These are phyloP conservation scores for Candida frijolesensis DNA, from an alignment of 1,139 yeast genomes.

Conservation along the genomic window DNA sequence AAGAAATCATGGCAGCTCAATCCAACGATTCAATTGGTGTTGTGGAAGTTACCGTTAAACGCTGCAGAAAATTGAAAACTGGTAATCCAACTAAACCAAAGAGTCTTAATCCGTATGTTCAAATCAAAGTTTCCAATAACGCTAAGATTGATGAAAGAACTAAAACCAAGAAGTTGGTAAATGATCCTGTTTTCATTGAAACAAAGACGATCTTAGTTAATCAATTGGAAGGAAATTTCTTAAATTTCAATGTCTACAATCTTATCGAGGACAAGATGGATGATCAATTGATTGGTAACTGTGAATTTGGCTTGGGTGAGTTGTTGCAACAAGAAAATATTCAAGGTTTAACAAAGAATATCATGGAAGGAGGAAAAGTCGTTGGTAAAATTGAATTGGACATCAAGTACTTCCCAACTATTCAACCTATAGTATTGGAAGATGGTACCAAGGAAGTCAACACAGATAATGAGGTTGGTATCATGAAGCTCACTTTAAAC, in stretches of 20 bases:
- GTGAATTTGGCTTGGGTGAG: conserved; percentile 57
- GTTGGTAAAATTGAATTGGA: conserved; percentile 66
- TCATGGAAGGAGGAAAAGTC: conserved; percentile 54
- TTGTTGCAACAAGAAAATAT: conserved; percentile 55
- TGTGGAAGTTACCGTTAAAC: conserved; percentile 60
- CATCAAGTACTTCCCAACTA: conserved; percentile 63
- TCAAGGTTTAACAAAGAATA: conserved; percentile 34
- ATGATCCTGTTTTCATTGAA: conserved; percentile 67
- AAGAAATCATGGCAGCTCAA: conserved; percentile 64
- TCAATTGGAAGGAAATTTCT: conserved; percentile 54
- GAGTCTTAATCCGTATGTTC: conserved; percentile 63
- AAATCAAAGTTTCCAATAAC: conserved; percentile 48
- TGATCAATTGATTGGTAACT: conserved; percentile 57
- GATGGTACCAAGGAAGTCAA: conserved; percentile 54
- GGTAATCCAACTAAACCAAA: conserved; percentile 42
- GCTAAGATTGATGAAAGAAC: conserved; percentile 51
- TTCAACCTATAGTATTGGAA: conserved; percentile 46
- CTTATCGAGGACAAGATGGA: conserved; percentile 54
- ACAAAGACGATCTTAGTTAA: conserved; percentile 61
- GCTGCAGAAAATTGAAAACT: conserved; percentile 52
- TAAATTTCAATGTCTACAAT: conserved; percentile 56
- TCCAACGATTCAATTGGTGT: conserved; percentile 70
- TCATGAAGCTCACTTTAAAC: conserved; percentile 68
- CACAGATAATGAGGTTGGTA: conserved; percentile 67
- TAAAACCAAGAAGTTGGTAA: conserved; percentile 55